Evolutionary conservation across 495 filamentous ascomycete species (phyloP), one percentile per base, ranked within the genome.

Genomic region (Sordaria brevicollis): DNA sequence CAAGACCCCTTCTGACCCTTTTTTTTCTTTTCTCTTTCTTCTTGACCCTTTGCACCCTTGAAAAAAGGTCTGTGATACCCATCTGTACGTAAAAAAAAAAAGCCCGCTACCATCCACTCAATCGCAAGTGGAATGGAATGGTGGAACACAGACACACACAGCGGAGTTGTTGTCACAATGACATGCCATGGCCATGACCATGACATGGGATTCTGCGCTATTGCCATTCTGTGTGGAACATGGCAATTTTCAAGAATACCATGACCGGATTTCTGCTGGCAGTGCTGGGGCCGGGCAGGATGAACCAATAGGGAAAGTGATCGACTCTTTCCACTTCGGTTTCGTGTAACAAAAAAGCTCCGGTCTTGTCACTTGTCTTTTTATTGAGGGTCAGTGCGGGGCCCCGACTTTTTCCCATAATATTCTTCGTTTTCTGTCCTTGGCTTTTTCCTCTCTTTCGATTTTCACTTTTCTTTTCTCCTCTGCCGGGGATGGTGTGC

Each of bases 221-320:
- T 62, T 31, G 49, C 49, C n/a, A n/a, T n/a, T 31, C 33, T 35
- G n/a, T 65, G 71, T 69, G 69, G 54, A 72, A 75, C 73, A 76
- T 75, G 74, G 74, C 66, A 62, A 76, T 71, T 76, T 69, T 38
- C 29, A 29, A 73, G 39, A 76, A 74, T 73, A 65, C 74, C 74
- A 76, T 76, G n/a, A 62, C 35, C 38, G 4, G 33, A n/a, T n/a
- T n/a, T n/a, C n/a, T n/a, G n/a, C n/a, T n/a, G n/a, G n/a, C n/a
- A n/a, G n/a, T n/a, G n/a, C n/a, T n/a, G n/a, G n/a, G n/a, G n/a
- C n/a, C n/a, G n/a, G n/a, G n/a, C n/a, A n/a, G n/a, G n/a, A n/a
- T n/a, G n/a, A n/a, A n/a, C 34, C 57, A 6, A 21, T 10, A 37
- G 8, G 65, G 29, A 41, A 31, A 39, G 19, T 66, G 49, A 62